Base-by-base conservation (phyloP, 257 asterid species). In the Leptodermis oblonga region DNA sequence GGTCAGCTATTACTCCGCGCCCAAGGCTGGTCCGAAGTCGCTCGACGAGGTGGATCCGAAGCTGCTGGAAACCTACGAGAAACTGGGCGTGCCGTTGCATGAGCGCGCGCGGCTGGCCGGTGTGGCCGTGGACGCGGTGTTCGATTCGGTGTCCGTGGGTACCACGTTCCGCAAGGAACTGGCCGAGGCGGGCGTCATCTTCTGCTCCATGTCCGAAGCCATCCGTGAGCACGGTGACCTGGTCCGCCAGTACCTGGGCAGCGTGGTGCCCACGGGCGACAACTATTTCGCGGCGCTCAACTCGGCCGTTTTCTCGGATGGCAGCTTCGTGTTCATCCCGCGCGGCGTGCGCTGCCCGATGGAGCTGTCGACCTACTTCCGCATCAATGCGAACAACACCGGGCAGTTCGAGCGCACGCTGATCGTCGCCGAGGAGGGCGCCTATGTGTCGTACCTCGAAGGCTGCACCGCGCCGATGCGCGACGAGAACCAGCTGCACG, bases 391-490 rank as follows among this genome's bases (percentile, higher is more conserved):
- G 4, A 81, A 81, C 92, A 96, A 90, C 67, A 90, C 97, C 0
- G 97, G 96, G 3, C 97, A 90, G 75, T 90, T 90, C 42, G 97
- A 90, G 82, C 85, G 97, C 80, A 90, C 97, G 4, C 62, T 90
- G 82, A 90, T 90, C 37, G 83, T 90, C 4, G 94, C 97, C 0
- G 97, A 90, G 0, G 97, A 88, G 61, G 89, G 94, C 37, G 88
- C 94, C 56, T 88, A 82, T 30, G 96, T 90, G 65, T 94, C 88
- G 82, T 90, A 90, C 65, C 77, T 88, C 69, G 97, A 90, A 73
- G 97, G 97, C 20, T 90, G 97, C 69, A 90, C 97, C 2, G 96
- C 97, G 5, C 97, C 97, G 67, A 79, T 92, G 3, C 86, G 86
- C 56, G 96, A 88, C 51, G 88, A 88, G 0, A 90, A 90, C 58